Percentiles rank a stretch among this genome's conserved stretches.
phyloP scores from a whole-genome alignment of 2,329 filamentous ascomycete genomes.

The Fusarium tuaranense region DNA sequence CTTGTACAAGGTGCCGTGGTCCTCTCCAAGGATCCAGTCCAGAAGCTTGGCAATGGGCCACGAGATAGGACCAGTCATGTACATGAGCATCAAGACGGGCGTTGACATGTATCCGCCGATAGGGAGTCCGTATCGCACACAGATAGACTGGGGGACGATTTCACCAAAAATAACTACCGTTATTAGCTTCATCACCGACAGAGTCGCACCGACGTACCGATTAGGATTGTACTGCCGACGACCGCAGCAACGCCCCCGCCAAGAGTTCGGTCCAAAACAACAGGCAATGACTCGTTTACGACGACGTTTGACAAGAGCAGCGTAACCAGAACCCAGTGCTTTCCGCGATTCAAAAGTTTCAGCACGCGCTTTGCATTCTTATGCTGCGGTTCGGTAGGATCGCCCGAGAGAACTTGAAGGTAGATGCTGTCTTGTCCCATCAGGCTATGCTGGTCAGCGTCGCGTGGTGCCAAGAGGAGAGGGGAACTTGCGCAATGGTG shows the following conservation, averaged over 20 bases:
- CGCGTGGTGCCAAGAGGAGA: constrained; percentile 28
- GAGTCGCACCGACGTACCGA: constrained; percentile 70
- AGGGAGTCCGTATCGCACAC: constrained; percentile 93
- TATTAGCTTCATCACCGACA: constrained; percentile 34
- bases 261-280: constrained; percentile 92
- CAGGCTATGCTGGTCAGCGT: constrained; percentile 53
- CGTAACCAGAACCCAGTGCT: constrained; percentile 98
- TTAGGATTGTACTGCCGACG: constrained; percentile 90
- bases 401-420: constrained; percentile 91
- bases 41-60: constrained; percentile 97
- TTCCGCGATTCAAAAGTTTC: constrained; percentile 83
- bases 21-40: constrained; percentile 91
- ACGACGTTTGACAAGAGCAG: constrained; percentile 96
- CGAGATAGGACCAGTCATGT: constrained; percentile 86
- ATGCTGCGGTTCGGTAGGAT: constrained; percentile 85
- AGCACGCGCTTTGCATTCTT: constrained; percentile 87
- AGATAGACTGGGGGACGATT: constrained; percentile 94
- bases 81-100: constrained; percentile 90
- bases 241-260: constrained; percentile 96
- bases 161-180: constrained; percentile 93
- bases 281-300: constrained; percentile 95
- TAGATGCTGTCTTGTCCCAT: constrained; percentile 93
- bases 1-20: constrained; percentile 97
- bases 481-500: constrained; percentile 78
- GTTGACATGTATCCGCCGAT: constrained; percentile 96